Evolutionary conservation across 2,329 filamentous ascomycete species (phyloP).

Genomic region (Biscogniauxia mediterranea): DNA sequence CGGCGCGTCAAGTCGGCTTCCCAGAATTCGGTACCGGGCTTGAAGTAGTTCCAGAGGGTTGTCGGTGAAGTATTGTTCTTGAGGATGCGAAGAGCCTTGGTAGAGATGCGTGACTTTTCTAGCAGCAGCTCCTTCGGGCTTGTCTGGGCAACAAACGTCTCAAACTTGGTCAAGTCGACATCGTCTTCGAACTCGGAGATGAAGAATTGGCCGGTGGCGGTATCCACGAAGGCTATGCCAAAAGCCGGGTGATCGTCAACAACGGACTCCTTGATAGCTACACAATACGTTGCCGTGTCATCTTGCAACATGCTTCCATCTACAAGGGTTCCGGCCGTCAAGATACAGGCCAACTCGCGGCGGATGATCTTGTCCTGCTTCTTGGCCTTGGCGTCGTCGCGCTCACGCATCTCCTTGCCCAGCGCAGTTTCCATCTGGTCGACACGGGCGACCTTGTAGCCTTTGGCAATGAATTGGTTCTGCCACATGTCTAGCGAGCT

Average conservation of each 20-base stretch:
- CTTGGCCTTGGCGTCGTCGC: constrained; percentile 62
- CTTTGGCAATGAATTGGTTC: constrained; percentile 97
- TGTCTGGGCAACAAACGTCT: constrained; percentile 93
- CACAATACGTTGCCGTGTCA: constrained; percentile 95
- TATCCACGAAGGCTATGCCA: constrained; percentile 91
- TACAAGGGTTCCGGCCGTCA: constrained; percentile 90
- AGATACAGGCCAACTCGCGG: constrained; percentile 83
- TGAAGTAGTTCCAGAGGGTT: constrained; percentile 93
- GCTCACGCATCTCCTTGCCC: constrained; percentile 98
- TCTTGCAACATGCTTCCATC: constrained; percentile 97
- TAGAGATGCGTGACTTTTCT: constrained; percentile 82
- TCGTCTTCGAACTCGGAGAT: constrained; percentile 92
- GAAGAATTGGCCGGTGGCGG: constrained; percentile 92
- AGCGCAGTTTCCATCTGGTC: constrained; percentile 96
- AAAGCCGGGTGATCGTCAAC: constrained; percentile 76
- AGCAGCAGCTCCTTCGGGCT: constrained; percentile 84
- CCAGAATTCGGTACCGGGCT: constrained; percentile 87
- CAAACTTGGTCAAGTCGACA: constrained; percentile 90
- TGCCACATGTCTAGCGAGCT: constrained; percentile 96
- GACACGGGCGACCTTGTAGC: constrained; percentile 93
- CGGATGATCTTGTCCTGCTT: constrained; percentile 93
- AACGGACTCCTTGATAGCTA: constrained; percentile 84
- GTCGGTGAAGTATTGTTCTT: constrained; percentile 94
- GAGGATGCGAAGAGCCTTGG: constrained; percentile 86
- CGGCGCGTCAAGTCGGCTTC: constrained; percentile 76